Evolutionary conservation across 2,329 filamentous ascomycete genomes (phyloP).

Genomic region (Arthrobotrys entomopaga): DNA sequence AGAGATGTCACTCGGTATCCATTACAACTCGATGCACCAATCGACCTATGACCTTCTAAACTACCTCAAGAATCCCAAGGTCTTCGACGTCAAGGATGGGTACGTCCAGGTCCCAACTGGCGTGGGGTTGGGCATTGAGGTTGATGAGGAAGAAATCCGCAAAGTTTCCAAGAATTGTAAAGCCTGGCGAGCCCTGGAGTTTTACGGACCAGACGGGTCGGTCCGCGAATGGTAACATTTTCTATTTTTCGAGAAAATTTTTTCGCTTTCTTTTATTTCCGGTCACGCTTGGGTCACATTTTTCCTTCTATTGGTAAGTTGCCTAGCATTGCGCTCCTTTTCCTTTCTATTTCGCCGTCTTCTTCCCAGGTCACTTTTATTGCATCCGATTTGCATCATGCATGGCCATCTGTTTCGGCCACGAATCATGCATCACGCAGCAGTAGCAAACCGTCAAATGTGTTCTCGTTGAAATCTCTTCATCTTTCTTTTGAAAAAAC

Average conservation of each 20-base stretch:
- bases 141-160: constrained; percentile 75
- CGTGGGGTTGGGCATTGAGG: constrained; percentile 74
- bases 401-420: constrained; percentile 35
- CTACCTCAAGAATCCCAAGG: constrained; percentile 72
- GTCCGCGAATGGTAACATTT: constrained; percentile 73
- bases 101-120: constrained; percentile 71
- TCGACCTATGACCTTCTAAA: constrained; percentile 73
- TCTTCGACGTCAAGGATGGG: constrained; percentile 74
- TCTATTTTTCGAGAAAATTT: constrained; percentile 23
- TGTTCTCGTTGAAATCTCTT: constrained; percentile 7
- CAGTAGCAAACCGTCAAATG: constrained; percentile 4
- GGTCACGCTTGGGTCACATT: constrained; percentile 28
- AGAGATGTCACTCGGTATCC: constrained; percentile 82
- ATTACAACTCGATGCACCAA: constrained; percentile 73
- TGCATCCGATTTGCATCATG: constrained; percentile 51
- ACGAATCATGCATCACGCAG: constrained; percentile 52
- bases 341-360: constrained; percentile 14
- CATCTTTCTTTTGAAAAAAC: neutral
- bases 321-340: constrained; percentile 9
- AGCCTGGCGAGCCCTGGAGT: constrained; percentile 74
- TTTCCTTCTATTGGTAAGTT: constrained; percentile 38
- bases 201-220: constrained; percentile 74
- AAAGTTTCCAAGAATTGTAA: constrained; percentile 68
- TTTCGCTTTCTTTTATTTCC: constrained; percentile 31
- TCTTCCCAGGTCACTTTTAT: constrained; percentile 37